Evolutionary conservation across 495 filamentous ascomycete genomes (phyloP), one percentile per base, ranked within the genome.

Genomic region (Annulohypoxylon bovei): DNA sequence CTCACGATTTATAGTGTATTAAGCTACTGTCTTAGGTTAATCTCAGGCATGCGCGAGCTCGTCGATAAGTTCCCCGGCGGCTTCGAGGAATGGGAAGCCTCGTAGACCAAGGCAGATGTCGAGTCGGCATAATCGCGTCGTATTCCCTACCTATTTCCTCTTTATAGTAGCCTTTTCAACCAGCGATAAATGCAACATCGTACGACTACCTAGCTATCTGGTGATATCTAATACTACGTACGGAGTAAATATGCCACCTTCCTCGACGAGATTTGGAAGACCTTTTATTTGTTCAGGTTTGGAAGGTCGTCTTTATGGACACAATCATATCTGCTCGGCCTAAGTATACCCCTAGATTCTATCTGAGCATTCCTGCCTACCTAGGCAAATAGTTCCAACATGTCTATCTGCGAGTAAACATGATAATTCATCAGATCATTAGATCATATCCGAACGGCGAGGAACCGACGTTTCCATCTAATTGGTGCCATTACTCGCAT

Each of bases 41-140:
- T 71, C 9, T 44, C 63, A 5, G 68, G 63, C 5, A 72, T 72
- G 69, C 64, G 64, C 22, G 64, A 67, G 37, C 69, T 72, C 46
- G 20, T 72, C 35, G 30, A 64, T 22, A 72, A 68, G 47, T 72
- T 55, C 28, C 69, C 59, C 16, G 64, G 69, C 14, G 69, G 69
- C 9, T 68, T 72, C 25, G 59, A 68, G 35, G 64, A 64, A 47
- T 72, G 64, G 64, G 50, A 67, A 30, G 14, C 12, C 18, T 49
- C 32, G 18, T 39, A 37, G 18, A 6, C 18, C 7, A 35, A 35
- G 2, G 28, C 11, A 1, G 50, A 35, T 30, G 28, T n/a, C 12
- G 14, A 35, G 11, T 35, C 6, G 27, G 22, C 30, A 35, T 16
- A 22, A 5, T 20, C 20, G 22, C 14, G 9, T 28, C 22, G 46